A percentile compares a stretch with the other conserved stretches of the same genome.
Conservation (phyloP, 129 eudicot genomes). For the Ambrosia trifida region DNA sequence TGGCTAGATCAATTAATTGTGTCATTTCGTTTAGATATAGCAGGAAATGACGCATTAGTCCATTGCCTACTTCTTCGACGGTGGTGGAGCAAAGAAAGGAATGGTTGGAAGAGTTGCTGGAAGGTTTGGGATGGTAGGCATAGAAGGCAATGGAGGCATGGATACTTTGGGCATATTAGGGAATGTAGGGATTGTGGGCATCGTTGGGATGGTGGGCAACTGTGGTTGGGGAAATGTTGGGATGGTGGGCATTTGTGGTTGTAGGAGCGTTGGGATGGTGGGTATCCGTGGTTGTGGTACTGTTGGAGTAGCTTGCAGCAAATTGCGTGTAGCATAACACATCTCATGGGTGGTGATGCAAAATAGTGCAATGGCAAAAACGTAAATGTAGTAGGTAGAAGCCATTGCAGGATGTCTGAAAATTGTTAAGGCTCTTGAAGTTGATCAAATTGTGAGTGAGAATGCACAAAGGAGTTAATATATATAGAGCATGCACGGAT, state of each 20-base stretch:
- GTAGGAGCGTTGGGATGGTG: conserved; percentile 14
- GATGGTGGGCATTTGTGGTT: conserved; percentile 27
- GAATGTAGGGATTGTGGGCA: conserved; percentile 18
- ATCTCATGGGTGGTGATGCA: not conserved
- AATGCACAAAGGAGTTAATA: not conserved
- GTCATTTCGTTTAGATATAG: not conserved
- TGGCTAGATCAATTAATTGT: not conserved
- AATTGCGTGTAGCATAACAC: conserved; percentile 9
- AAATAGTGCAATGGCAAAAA: not conserved
- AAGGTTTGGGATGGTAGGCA: conserved; percentile 24
- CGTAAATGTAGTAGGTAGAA: no score
- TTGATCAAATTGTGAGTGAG: not conserved
- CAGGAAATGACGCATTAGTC: not conserved
- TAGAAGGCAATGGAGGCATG: conserved; percentile 22
- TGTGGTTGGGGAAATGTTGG: conserved; percentile 26
- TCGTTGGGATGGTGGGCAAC: conserved; percentile 24
- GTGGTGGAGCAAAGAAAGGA: conserved; percentile 30
- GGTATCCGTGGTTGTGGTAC: conserved; percentile 23
- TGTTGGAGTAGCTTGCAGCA: conserved; percentile 12
- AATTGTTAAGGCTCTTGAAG: no score
- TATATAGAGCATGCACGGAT: not conserved
- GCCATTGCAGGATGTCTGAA: no score
- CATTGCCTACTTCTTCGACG: conserved; percentile 18
- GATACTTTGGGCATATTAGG: conserved; percentile 21
- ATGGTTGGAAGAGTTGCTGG: conserved; percentile 23